These are phyloP conservation scores for Aspergillus neoniger DNA, from an alignment of 2,329 filamentous ascomycete genomes.

Conservation along the genomic window DNA sequence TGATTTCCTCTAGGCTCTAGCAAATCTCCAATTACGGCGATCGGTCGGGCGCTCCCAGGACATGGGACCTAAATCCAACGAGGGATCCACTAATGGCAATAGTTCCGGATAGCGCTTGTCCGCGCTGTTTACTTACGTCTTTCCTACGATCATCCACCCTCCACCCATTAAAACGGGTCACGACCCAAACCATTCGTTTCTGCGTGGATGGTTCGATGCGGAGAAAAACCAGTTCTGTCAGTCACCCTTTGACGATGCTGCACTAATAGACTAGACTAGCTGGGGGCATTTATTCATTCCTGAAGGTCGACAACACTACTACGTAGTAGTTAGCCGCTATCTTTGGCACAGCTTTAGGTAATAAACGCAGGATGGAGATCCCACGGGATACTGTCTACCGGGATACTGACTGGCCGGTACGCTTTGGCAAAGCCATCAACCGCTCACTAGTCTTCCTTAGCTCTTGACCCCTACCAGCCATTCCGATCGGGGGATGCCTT, in stretches of 20 bases:
- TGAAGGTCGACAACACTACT: not conserved
- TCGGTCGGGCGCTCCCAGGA: constrained; percentile 17
- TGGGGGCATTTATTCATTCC: not conserved
- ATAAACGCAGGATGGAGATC: not conserved
- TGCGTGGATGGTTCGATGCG: constrained; percentile 15
- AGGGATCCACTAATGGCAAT: constrained; percentile 20
- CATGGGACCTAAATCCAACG: constrained; percentile 12
- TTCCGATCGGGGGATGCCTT: not conserved
- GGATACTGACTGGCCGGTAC: not conserved
- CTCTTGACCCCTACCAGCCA: not conserved
- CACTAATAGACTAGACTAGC: not conserved
- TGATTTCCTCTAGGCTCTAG: constrained; percentile 1
- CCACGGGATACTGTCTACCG: not conserved
- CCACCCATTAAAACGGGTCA: constrained; percentile 6
- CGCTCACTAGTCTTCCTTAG: not conserved
- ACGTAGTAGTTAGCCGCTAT: no score
- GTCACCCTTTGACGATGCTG: not conserved
- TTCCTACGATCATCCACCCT: constrained; percentile 1
- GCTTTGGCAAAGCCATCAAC: constrained; percentile 2
- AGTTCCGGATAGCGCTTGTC: constrained; percentile 22
- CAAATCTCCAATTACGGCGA: constrained; percentile 15
- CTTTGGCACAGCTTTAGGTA: not conserved
- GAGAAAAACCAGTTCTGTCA: constrained; percentile 12
- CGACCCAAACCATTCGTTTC: constrained; percentile 10
- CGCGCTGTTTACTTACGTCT: constrained; percentile 4